Base-by-base conservation (phyloP, 495 filamentous ascomycete species). In the Delitschia confertaspora region DNA sequence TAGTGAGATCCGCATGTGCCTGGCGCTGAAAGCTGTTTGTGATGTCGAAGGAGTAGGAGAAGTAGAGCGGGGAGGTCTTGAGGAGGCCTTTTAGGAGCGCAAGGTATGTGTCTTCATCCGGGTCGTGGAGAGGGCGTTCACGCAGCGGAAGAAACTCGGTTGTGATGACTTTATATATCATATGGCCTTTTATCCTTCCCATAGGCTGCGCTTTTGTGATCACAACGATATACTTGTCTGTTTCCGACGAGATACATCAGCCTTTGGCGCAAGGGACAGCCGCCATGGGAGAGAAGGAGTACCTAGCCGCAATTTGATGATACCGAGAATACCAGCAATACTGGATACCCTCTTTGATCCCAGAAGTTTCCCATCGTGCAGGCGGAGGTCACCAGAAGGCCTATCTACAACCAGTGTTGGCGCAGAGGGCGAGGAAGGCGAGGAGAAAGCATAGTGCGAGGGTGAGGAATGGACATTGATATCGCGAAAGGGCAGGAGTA, bases 11-110 rank as follows among this genome's bases (percentile, higher is more conserved):
- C 17, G 71, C 66, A 42, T 85, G 75, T 1, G 85, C 74, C 64
- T 96, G 91, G 37, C 93, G 74, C 65, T 98, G 91, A 65, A 95
- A 93, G 61, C 73, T 85, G 67, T 89, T 95, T 34, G 91, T 98
- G 49, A 98, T 68, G 58, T 98, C 91, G 56, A 91, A 71, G 13
- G 87, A 85, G 68, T 98, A 98, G 33, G 91, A 95, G 61, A 96
- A 96, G 70, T 95, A 95, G 83, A 96, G 88, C 5, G 88, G 88
- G 0, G 83, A 82, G 3, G 74, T 78, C 56, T 83, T 83, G 38
- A 98, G 71, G 38, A 87, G 73, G 16, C 71, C 73, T 57, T 83
- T 83, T 36, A 96, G 70, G 10, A 96, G 66, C 10, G 72, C 67
- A 17, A 96, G 70, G 65, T 93, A 95, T 41, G 74, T 79, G 64